These are phyloP conservation scores for Cladophialophora carrionii DNA, from an alignment of 2,329 filamentous ascomycete species.

Conservation along the genomic window DNA sequence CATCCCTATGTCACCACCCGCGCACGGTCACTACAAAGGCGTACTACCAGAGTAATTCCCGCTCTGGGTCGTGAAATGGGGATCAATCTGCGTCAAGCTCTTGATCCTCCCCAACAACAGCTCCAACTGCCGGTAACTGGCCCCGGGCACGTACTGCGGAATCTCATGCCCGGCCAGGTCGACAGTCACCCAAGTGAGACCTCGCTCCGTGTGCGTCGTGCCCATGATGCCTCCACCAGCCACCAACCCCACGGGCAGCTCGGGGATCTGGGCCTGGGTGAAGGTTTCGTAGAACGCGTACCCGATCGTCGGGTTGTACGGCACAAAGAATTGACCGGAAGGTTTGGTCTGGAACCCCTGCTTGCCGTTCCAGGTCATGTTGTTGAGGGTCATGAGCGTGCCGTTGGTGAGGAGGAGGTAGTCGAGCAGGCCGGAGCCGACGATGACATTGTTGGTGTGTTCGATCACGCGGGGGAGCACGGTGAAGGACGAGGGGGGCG, in stretches of 20 bases:
- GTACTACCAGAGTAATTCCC: conserved; percentile 29
- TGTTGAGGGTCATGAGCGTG: conserved; percentile 57
- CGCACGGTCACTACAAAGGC: conserved; percentile 5
- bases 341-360: conserved; percentile 54
- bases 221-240: conserved; percentile 50
- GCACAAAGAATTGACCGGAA: conserved; percentile 47
- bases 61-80: conserved; percentile 31
- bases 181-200: conserved; percentile 47
- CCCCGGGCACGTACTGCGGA: conserved; percentile 68
- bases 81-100: conserved; percentile 25
- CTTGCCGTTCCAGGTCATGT: conserved; percentile 58
- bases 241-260: conserved; percentile 41
- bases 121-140: conserved; percentile 73
- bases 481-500: conserved; percentile 36
- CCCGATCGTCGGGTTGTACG: conserved; percentile 51
- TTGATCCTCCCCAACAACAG: conserved; percentile 68
- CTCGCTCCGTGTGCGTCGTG: conserved; percentile 49
- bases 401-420: conserved; percentile 56
- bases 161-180: conserved; percentile 44
- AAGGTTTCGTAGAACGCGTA: conserved; percentile 35
- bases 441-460: conserved; percentile 56
- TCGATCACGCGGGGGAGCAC: conserved; percentile 50
- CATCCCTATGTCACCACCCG: background rate
- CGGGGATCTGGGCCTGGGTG: conserved; percentile 35
- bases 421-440: conserved; percentile 55